phyloP scores from a whole-genome alignment of 495 filamentous ascomycete species.

The Aspergillus biplanus region DNA sequence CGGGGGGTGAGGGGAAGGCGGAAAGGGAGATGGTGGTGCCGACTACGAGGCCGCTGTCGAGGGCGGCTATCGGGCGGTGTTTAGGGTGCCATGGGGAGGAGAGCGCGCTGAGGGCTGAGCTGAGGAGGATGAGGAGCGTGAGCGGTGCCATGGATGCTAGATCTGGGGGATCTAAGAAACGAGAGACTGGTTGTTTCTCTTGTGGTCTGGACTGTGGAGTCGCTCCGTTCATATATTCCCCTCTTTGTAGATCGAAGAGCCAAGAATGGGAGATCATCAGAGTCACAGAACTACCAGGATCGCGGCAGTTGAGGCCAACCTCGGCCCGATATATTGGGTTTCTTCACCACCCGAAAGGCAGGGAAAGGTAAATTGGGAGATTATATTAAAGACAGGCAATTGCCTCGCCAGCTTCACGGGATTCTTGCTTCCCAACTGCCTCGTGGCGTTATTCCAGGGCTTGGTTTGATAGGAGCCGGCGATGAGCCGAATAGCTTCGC shows the following conservation, averaged over 20 bases:
- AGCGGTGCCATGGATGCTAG: background rate
- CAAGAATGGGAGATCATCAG: background rate
- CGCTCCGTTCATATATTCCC: too few relatives aligned
- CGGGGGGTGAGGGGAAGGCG: conserved; percentile 19
- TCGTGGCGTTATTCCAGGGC: too few relatives aligned
- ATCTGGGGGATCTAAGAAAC: too few relatives aligned
- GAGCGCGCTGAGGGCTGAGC: background rate
- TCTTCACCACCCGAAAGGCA: too few relatives aligned
- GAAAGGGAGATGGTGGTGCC: conserved; percentile 32
- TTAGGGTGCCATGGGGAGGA: background rate
- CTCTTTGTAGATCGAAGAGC: too few relatives aligned
- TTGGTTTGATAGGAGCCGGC: background rate
- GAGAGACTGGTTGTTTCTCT: background rate
- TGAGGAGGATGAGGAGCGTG: background rate
- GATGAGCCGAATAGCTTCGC: background rate
- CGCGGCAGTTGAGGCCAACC: background rate
- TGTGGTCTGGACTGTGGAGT: background rate
- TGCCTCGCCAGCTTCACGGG: too few relatives aligned
- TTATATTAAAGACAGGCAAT: too few relatives aligned
- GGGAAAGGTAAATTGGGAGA: too few relatives aligned
- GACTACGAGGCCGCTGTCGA: conserved; percentile 27
- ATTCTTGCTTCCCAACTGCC: too few relatives aligned
- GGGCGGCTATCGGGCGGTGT: conserved; percentile 26
- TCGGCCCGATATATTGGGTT: background rate
- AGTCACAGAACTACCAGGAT: background rate